These are phyloP conservation scores for Malus hybrid DNA, from an alignment of 331 rosid species.

Conservation along the genomic window DNA sequence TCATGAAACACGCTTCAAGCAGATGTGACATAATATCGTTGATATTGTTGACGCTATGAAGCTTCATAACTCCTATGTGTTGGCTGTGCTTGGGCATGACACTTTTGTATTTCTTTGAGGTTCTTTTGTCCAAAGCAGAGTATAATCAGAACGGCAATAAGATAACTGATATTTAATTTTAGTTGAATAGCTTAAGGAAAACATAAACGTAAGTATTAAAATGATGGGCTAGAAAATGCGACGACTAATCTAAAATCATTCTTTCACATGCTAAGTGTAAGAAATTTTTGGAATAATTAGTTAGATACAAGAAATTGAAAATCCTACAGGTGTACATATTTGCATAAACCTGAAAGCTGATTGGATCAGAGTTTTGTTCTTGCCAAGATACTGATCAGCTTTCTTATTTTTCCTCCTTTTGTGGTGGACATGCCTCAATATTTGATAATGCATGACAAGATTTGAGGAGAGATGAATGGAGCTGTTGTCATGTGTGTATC, in stretches of 20 bases:
- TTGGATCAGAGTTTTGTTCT: background rate
- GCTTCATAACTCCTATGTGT: background rate
- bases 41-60: background rate
- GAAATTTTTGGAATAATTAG: background rate
- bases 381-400: background rate
- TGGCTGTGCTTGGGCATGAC: background rate
- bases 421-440: background rate
- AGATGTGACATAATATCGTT: background rate
- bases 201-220: background rate
- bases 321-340: background rate
- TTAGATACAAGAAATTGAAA: background rate
- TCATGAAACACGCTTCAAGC: background rate
- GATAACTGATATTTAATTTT: background rate
- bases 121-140: background rate
- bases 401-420: background rate
- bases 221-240: background rate
- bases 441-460: background rate
- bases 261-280: background rate
- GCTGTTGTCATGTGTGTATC: background rate
- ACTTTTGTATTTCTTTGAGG: background rate
- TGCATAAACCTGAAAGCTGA: background rate
- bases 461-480: background rate
- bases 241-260: background rate
- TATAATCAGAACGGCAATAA: background rate
- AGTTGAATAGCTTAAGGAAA: background rate